phyloP scores from a whole-genome alignment of 345 rosid species.

The Salix udensis region DNA sequence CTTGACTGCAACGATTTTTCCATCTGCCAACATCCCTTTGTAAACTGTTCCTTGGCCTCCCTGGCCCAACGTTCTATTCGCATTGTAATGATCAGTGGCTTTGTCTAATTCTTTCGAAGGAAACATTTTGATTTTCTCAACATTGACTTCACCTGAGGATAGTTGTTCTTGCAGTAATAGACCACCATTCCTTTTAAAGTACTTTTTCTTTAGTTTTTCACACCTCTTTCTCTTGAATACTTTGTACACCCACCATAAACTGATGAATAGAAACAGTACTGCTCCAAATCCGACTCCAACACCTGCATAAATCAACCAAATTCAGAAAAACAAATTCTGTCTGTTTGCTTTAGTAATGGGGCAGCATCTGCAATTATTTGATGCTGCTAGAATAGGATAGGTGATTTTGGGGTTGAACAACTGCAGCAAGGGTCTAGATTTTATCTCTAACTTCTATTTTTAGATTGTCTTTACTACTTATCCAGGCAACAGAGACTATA shows the following conservation, averaged over 20 bases:
- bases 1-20: not conserved
- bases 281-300: not conserved
- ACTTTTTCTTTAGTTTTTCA: not conserved
- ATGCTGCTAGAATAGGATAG: too few relatives aligned
- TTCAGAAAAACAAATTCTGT: too few relatives aligned
- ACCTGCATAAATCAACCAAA: not conserved
- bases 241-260: conserved; percentile 3
- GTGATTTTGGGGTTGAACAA: too few relatives aligned
- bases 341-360: too few relatives aligned
- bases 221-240: not conserved
- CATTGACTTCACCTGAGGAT: not conserved
- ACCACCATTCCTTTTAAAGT: conserved; percentile 5
- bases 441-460: too few relatives aligned
- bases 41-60: not conserved
- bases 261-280: not conserved
- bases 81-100: not conserved
- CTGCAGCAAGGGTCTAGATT: too few relatives aligned
- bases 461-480: too few relatives aligned
- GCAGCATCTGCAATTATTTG: not conserved
- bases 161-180: not conserved
- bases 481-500: too few relatives aligned
- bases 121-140: too few relatives aligned
- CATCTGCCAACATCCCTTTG: not conserved
- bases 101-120: not conserved
- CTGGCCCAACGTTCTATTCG: not conserved